phyloP scores from a whole-genome alignment of 352 stramenopile species.

The Pythium rishiriense region DNA sequence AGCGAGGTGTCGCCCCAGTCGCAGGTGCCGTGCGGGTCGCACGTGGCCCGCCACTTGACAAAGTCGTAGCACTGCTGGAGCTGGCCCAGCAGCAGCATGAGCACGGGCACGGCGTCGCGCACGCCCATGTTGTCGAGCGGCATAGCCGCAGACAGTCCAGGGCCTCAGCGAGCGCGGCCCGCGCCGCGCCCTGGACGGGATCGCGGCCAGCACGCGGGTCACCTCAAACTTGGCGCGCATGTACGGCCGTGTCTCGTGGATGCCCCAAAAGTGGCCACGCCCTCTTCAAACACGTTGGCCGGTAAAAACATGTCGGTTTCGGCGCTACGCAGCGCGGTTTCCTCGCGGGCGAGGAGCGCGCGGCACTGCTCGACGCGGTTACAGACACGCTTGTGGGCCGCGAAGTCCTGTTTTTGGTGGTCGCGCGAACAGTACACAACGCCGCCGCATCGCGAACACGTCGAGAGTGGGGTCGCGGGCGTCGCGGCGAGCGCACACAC shows the following conservation, averaged over 20 bases:
- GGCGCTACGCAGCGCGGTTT: not conserved
- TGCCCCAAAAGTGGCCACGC: slow-evolving; percentile 21
- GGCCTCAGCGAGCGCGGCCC: slow-evolving; percentile 6
- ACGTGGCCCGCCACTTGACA: slow-evolving; percentile 23
- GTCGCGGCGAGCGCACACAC: not conserved
- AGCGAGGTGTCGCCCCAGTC: slow-evolving; percentile 8
- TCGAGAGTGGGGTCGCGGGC: not conserved
- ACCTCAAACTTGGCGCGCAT: slow-evolving; percentile 26
- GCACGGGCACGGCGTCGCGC: slow-evolving; percentile 2
- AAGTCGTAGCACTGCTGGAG: slow-evolving; percentile 29
- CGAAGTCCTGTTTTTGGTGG: slow-evolving; percentile 16
- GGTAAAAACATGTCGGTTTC: slow-evolving; percentile 6
- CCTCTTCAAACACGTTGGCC: slow-evolving; percentile 14
- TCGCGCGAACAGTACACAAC: slow-evolving; percentile 18
- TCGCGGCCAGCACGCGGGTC: slow-evolving; percentile 1
- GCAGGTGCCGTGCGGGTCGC: not conserved
- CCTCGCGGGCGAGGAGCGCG: slow-evolving; percentile 7
- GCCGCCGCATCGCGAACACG: slow-evolving; percentile 17
- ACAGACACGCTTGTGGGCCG: slow-evolving; percentile 15
- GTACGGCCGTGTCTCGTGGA: slow-evolving; percentile 19
- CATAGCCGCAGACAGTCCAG: slow-evolving; percentile 20
- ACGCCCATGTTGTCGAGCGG: slow-evolving; percentile 16
- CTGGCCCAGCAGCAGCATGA: slow-evolving; percentile 16
- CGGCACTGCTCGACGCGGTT: not conserved
- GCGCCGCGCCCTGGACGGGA: not conserved